Evolutionary conservation across 306 rosid genomes (phyloP).

Genomic region (Prinsepia uniflora): DNA sequence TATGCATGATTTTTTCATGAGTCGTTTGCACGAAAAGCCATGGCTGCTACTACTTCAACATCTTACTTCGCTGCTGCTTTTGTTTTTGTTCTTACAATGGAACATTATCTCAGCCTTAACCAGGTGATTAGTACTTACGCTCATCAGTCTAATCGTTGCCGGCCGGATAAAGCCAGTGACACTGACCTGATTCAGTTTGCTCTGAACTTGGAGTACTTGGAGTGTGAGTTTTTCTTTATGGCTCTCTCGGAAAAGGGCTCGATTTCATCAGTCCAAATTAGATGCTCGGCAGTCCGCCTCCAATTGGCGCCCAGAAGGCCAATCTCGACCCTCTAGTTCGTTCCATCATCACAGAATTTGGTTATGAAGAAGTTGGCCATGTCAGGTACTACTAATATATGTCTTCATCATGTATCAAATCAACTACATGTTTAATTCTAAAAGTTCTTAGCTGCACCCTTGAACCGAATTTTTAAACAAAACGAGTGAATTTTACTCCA

Average conservation of each 20-base stretch:
- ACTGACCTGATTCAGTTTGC: conserved; percentile 24
- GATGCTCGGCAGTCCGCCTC: conserved; percentile 22
- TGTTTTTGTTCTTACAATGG: conserved; percentile 2
- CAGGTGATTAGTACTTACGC: background rate
- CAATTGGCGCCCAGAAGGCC: conserved; percentile 24
- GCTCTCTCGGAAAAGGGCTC: conserved; percentile 24
- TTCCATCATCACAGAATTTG: conserved; percentile 20
- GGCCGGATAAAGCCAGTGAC: conserved; percentile 18
- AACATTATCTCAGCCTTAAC: background rate
- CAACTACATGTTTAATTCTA: background rate
- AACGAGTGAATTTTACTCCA: too few relatives aligned
- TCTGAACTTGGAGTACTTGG: conserved; percentile 30
- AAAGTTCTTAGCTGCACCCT: background rate
- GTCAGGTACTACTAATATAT: conserved; percentile 8
- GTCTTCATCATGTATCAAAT: background rate
- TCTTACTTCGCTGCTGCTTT: background rate
- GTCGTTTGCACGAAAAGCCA: background rate
- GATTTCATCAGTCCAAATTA: conserved; percentile 2
- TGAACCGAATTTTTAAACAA: too few relatives aligned
- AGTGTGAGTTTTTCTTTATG: conserved; percentile 20
- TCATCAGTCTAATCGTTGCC: conserved; percentile 6
- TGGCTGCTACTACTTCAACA: conserved; percentile 6
- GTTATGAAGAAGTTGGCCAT: conserved; percentile 31
- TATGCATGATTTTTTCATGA: background rate
- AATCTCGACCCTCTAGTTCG: conserved; percentile 22